Evolutionary conservation across 768 basidiomycete genomes (phyloP), one percentile per base, ranked within the genome.

Genomic region (Mycena albidolilacea): DNA sequence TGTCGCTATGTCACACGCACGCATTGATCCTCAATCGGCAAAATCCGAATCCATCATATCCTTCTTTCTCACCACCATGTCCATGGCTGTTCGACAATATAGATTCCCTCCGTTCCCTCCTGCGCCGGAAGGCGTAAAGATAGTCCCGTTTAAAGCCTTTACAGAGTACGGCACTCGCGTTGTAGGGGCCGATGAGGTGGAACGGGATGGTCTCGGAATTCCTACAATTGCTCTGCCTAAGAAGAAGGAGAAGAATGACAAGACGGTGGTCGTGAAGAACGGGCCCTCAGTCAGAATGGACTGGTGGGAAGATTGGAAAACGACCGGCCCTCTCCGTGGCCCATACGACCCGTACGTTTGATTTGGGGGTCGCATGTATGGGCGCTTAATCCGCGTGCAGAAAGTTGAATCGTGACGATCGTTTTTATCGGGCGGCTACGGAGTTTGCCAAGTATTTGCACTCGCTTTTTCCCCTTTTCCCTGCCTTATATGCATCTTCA

Each of bases 21-120:
- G 30, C 30, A 30, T 30, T 30, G 30, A 30, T 30, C 30, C 30
- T 30, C 30, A 30, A 46, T 12, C 44, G 44, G 44, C 11, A 14
- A 46, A 7, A 7, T 46, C 44, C 44, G 44, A 19, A 46, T 15
- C 17, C 44, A 46, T 46, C 44, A 46, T 0, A 17, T 15, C 17
- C 44, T 23, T 30, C 10, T 23, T 55, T 58, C 35, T 38, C 37
- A 15, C 54, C 19, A 38, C 58, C 58, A 39, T 50, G 48, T 50
- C 48, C 1, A 15, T 7, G 48, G 9, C 66, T 7, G n/a, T 41
- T 38, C 59, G 60, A 12, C 11, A 17, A 30, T 67, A 35, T 44
- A 48, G 14, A 43, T 89, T 89, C 69, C 89, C 89, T 1, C 88
- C 89, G 0, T 90, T 89, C 74, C 89, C 89, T 8, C 15, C 55